Evolutionary conservation across 2,329 filamentous ascomycete species (phyloP).

Genomic region (Alternaria tenuissima): DNA sequence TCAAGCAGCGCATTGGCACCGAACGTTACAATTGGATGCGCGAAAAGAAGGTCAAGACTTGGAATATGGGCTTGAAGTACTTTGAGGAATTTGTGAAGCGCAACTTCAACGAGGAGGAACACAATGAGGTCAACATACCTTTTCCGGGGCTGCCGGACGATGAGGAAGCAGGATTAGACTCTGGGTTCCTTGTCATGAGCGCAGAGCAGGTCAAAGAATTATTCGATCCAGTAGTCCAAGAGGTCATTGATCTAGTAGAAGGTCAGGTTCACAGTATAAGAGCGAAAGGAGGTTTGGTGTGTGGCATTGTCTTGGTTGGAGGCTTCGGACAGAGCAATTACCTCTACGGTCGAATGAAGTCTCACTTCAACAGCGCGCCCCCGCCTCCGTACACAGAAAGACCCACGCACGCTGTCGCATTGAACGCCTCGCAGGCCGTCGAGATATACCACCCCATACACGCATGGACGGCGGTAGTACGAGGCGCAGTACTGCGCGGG

Average conservation of each 20-base stretch:
- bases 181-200: constrained; percentile 77
- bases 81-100: constrained; percentile 88
- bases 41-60: constrained; percentile 77
- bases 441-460: constrained; percentile 85
- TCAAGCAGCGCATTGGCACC: constrained; percentile 71
- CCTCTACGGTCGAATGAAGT: constrained; percentile 72
- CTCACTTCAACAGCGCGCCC: constrained; percentile 66
- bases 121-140: constrained; percentile 78
- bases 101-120: constrained; percentile 81
- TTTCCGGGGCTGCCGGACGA: constrained; percentile 81
- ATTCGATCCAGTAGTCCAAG: constrained; percentile 76
- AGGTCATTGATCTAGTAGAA: constrained; percentile 54
- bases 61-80: constrained; percentile 75
- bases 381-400: constrained; percentile 70
- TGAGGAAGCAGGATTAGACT: constrained; percentile 76
- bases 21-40: constrained; percentile 78
- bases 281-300: constrained; percentile 52
- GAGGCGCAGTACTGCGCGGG: constrained; percentile 77
- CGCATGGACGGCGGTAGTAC: constrained; percentile 81
- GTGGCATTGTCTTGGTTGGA: constrained; percentile 80
- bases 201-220: constrained; percentile 75
- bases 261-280: constrained; percentile 55
- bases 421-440: constrained; percentile 65
- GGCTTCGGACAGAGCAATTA: constrained; percentile 84
- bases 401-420: constrained; percentile 69